phyloP scores from a whole-genome alignment of 441 rosid genomes.

The Erodium chrysanthum region DNA sequence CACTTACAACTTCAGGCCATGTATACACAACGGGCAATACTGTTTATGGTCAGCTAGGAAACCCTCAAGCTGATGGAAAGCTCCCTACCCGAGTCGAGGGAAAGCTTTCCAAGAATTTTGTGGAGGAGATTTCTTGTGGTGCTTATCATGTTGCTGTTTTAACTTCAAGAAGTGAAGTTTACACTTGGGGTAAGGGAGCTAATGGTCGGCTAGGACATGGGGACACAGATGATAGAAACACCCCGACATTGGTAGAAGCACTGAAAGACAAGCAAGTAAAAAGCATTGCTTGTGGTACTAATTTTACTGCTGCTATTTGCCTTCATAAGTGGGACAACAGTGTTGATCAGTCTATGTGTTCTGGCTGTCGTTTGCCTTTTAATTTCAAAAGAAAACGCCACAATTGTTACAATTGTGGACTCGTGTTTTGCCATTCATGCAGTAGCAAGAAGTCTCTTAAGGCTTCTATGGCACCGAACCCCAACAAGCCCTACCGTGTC shows the following conservation, averaged over 20 bases:
- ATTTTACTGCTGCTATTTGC: conserved; percentile 85
- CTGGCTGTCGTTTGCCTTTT: conserved; percentile 87
- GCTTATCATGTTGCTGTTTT: conserved; percentile 89
- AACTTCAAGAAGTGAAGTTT: conserved; percentile 89
- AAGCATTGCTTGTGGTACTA: conserved; percentile 76
- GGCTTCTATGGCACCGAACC: conserved; percentile 97
- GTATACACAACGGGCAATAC: conserved; percentile 90
- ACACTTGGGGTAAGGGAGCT: conserved; percentile 96
- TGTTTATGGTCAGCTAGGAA: conserved; percentile 92
- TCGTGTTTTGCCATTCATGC: conserved; percentile 84
- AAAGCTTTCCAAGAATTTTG: conserved; percentile 67
- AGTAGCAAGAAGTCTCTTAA: conserved; percentile 72
- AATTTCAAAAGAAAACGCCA: conserved; percentile 90
- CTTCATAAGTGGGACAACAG: conserved; percentile 91
- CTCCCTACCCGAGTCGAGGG: conserved; percentile 77
- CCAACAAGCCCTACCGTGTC: conserved; percentile 75
- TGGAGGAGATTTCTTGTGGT: conserved; percentile 89
- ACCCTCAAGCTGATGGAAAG: conserved; percentile 78
- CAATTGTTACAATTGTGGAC: conserved; percentile 91
- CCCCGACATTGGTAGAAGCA: conserved; percentile 76
- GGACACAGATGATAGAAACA: conserved; percentile 73
- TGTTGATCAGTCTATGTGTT: conserved; percentile 92
- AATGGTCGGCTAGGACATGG: conserved; percentile 96
- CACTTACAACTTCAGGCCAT: conserved; percentile 75
- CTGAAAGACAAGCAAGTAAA: conserved; percentile 93